Conservation (phyloP, 2,329 filamentous ascomycete genomes). For the Aspergillus bombycis region DNA sequence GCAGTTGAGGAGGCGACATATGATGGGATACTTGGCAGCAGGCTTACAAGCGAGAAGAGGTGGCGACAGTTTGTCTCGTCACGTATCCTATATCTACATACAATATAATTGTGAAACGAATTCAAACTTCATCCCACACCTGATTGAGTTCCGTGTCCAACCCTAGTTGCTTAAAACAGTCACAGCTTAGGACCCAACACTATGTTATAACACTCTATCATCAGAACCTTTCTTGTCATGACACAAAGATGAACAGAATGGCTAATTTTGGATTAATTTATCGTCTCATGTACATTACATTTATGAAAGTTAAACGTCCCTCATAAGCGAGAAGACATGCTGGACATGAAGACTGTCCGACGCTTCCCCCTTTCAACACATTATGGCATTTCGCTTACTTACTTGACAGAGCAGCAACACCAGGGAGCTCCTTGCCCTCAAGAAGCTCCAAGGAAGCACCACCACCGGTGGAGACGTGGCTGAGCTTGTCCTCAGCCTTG, state of each 20-base stretch:
- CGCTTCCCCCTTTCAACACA: slow-evolving; percentile 3
- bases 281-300: slow-evolving; percentile 42
- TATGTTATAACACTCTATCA: slow-evolving; percentile 20
- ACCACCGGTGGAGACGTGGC: slow-evolving; percentile 96
- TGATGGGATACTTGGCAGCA: not conserved
- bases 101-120: not conserved
- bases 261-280: slow-evolving; percentile 27
- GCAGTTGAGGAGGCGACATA: not conserved
- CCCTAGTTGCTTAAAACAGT: not conserved
- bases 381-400: slow-evolving; percentile 51
- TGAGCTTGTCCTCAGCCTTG: slow-evolving; percentile 92
- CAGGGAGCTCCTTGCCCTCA: slow-evolving; percentile 96
- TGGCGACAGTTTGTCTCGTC: not conserved
- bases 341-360: slow-evolving; percentile 16
- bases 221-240: slow-evolving; percentile 25
- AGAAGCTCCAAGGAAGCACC: slow-evolving; percentile 94
- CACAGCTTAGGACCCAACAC: slow-evolving; percentile 36
- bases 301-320: slow-evolving; percentile 20
- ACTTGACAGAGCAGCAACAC: slow-evolving; percentile 86
- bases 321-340: slow-evolving; percentile 7
- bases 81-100: not conserved
- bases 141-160: not conserved
- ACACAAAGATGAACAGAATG: slow-evolving; percentile 16
- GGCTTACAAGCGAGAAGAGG: not conserved
- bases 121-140: not conserved